These are phyloP conservation scores for Kalmusia sp. DNA, from an alignment of 2,329 filamentous ascomycete species.

Conservation along the genomic window DNA sequence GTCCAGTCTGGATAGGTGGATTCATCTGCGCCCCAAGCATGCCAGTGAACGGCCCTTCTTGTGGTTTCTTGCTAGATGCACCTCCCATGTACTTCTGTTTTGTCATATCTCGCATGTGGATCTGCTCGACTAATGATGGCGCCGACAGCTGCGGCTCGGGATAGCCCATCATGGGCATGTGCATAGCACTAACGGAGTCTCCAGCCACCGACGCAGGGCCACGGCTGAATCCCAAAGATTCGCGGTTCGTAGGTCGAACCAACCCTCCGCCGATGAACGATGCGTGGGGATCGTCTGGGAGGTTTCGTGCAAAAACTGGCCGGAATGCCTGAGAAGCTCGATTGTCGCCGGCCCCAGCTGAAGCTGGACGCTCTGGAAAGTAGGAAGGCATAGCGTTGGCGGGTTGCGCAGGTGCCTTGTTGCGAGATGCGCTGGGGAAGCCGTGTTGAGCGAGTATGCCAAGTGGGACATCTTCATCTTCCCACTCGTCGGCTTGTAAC, in stretches of 20 bases:
- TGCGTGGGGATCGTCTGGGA: slow-evolving; percentile 44
- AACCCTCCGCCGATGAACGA: slow-evolving; percentile 44
- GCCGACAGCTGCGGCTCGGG: slow-evolving; percentile 38
- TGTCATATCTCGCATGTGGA: slow-evolving; percentile 44
- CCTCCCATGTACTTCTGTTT: slow-evolving; percentile 47
- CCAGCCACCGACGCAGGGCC: slow-evolving; percentile 43
- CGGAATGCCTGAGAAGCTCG: slow-evolving; percentile 28
- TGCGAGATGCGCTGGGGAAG: slow-evolving; percentile 39
- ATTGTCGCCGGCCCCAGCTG: slow-evolving; percentile 33
- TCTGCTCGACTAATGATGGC: slow-evolving; percentile 46
- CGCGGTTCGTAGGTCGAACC: slow-evolving; percentile 40
- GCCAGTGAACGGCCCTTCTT: slow-evolving; percentile 43
- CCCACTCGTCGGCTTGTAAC: slow-evolving; percentile 45
- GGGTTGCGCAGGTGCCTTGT: slow-evolving; percentile 35
- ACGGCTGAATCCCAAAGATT: slow-evolving; percentile 46
- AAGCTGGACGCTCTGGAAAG: slow-evolving; percentile 44
- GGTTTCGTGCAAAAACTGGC: slow-evolving; percentile 44
- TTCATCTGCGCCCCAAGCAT: slow-evolving; percentile 44
- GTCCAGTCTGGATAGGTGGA: slow-evolving; percentile 23
- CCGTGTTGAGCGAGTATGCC: slow-evolving; percentile 47
- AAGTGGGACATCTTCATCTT: slow-evolving; percentile 47
- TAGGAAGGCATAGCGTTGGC: slow-evolving; percentile 42
- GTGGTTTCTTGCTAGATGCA: slow-evolving; percentile 38
- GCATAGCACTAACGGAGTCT: slow-evolving; percentile 31
- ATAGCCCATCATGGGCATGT: slow-evolving; percentile 32